Conservation (phyloP, 176 grass and related monocot species). For the Ampelocalamus luodianensis region DNA sequence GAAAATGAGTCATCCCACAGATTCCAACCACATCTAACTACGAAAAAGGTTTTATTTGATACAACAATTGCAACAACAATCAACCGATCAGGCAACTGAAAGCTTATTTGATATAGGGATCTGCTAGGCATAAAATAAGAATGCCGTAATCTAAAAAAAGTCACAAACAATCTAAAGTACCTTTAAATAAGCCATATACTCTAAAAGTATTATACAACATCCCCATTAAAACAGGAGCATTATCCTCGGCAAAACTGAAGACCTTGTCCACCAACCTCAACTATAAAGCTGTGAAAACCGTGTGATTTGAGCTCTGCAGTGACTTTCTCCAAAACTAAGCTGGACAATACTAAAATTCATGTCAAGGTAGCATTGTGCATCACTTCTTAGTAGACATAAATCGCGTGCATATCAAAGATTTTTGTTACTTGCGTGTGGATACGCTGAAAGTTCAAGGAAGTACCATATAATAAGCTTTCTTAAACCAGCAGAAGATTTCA, state of each 20-base stretch:
- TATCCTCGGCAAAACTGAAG: slow-evolving; percentile 60
- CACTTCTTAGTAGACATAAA: background rate
- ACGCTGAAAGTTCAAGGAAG: background rate
- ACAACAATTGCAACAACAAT: slow-evolving; percentile 49
- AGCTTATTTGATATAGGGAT: slow-evolving; percentile 18
- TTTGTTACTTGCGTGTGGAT: background rate
- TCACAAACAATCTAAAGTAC: background rate
- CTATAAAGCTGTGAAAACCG: slow-evolving; percentile 77
- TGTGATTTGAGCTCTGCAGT: slow-evolving; percentile 64
- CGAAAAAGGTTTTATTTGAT: background rate
- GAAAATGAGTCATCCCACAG: background rate
- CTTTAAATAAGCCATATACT: background rate
- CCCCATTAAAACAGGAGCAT: slow-evolving; percentile 5
- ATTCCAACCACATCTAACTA: background rate
- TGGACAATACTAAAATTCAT: slow-evolving; percentile 53
- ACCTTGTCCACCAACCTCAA: slow-evolving; percentile 78
- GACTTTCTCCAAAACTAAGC: slow-evolving; percentile 57
- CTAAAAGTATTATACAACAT: slow-evolving; percentile 39
- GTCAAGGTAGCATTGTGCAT: slow-evolving; percentile 56
- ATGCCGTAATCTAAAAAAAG: background rate
- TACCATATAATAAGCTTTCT: background rate
- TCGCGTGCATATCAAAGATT: background rate
- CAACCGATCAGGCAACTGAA: background rate
- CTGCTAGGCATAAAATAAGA: slow-evolving; percentile 11
- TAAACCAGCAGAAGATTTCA: slow-evolving; percentile 10